Evolutionary conservation across 2,329 filamentous ascomycete genomes (phyloP), one percentile per base, ranked within the genome.

Genomic region (Colletotrichum destructivum): DNA sequence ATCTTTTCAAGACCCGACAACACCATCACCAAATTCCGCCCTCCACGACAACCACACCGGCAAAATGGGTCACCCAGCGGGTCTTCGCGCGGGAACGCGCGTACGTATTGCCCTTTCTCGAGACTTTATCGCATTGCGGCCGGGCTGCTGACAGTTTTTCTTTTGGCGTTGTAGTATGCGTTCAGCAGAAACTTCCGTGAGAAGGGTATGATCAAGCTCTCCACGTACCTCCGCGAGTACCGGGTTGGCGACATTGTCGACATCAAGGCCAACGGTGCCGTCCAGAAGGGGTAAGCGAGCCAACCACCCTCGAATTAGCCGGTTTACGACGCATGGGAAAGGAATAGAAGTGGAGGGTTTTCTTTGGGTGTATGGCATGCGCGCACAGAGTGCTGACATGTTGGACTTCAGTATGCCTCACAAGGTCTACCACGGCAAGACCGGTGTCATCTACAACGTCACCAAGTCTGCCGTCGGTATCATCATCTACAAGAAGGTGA

Each of bases 391-490:
- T 44, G 61, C 71, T 86, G 77, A 86, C 78, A 75, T 66, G 75
- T 71, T 64, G 73, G 42, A 73, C 73, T 79, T 84, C 81, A 95
- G 94, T 90, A 96, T 98, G 94, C 95, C 96, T 81, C 95, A 95
- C 93, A 98, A 98, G 91, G 93, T 98, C 88, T 98, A 97, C 93
- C 95, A 98, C 91, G 96, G 96, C 83, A 98, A 98, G 94, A 98
- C 95, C 76, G 95, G 95, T 84, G 94, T 98, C 81, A 88, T 98
- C 88, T 98, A 97, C 94, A 99, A 99, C 90, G 96, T 99, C 82
- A 96, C 96, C 88, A 98, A 98, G 92, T 93, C 91, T 81, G 94
- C 96, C 77, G 95, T 99, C 84, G 96, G 96, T 82, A 93, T 99
- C 86, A 98, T 99, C 88, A 94, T 99, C 88, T 96, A 97, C 93